These are phyloP conservation scores for Coemansia sp. DNA, from an alignment of 371 early-diverging fungal genomes.

Conservation along the genomic window DNA sequence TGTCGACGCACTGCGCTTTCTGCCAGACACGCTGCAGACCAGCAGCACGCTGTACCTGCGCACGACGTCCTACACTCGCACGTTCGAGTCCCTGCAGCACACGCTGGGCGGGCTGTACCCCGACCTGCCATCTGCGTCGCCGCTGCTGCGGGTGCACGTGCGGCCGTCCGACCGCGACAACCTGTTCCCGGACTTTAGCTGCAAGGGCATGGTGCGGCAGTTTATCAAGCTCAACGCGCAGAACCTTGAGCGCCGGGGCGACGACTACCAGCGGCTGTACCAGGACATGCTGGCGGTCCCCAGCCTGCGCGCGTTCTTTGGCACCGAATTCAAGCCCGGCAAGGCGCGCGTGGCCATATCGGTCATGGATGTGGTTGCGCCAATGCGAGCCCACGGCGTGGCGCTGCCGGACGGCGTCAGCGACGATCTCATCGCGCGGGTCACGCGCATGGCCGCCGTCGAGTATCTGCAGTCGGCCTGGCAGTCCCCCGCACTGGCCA, in stretches of 20 bases:
- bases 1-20: conserved; percentile 56
- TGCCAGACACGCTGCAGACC: conserved; percentile 35
- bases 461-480: conserved; percentile 26
- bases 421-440: conserved; percentile 25
- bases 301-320: conserved; percentile 13
- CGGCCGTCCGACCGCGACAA: conserved; percentile 34
- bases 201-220: conserved; percentile 20
- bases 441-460: conserved; percentile 9
- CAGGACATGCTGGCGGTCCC: conserved; percentile 27
- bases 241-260: conserved; percentile 4
- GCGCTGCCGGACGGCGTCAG: conserved; percentile 27
- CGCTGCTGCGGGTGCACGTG: conserved; percentile 22
- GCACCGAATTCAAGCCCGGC: background rate
- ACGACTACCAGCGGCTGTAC: conserved; percentile 19
- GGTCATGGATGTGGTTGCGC: conserved; percentile 15
- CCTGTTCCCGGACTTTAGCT: conserved; percentile 25
- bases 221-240: conserved; percentile 8
- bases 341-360: conserved; percentile 5
- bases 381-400: conserved; percentile 33
- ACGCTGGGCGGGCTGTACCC: conserved; percentile 71
- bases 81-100: conserved; percentile 75
- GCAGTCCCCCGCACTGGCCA: conserved; percentile 23
- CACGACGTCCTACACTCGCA: conserved; percentile 67
- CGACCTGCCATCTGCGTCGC: background rate
- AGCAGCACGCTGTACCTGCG: conserved; percentile 58